Conservation (phyloP, 225 moss, liverwort and hornwort species). For the Rhytidiadelphus loreus region DNA sequence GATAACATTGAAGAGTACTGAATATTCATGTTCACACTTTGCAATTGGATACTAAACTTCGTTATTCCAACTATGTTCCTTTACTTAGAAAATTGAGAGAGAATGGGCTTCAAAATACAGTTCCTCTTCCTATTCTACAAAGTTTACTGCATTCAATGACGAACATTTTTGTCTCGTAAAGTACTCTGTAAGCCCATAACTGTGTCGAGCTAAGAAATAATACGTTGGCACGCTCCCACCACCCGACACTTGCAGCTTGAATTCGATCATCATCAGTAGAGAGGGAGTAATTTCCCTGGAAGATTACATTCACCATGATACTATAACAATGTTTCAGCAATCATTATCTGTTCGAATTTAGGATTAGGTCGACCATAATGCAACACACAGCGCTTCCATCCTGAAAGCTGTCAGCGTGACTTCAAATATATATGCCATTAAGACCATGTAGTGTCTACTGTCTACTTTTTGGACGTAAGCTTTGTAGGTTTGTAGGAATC, state of each 20-base stretch:
- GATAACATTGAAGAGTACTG: too few species aligned
- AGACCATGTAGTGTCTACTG: neutral
- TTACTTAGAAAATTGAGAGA: neutral
- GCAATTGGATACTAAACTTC: too few species aligned
- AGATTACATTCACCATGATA: neutral
- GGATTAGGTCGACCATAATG: neutral
- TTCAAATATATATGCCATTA: neutral
- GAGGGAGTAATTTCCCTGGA: neutral
- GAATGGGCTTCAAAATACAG: neutral
- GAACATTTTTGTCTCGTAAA: neutral
- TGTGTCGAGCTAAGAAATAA: neutral
- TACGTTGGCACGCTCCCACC: too few species aligned
- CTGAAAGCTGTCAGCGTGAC: neutral
- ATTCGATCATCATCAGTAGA: neutral
- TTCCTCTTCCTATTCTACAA: neutral
- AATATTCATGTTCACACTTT: neutral
- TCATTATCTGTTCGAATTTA: neutral
- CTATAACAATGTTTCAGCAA: neutral
- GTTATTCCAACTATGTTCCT: neutral
- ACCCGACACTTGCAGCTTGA: neutral
- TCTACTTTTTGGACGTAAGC: neutral
- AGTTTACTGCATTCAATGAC: neutral
- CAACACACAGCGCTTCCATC: neutral
- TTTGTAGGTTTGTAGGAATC: conserved; percentile 65
- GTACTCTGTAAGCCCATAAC: neutral